These are phyloP conservation scores for Massariosphaeria phaeospora DNA, from an alignment of 495 filamentous ascomycete species.

Conservation along the genomic window DNA sequence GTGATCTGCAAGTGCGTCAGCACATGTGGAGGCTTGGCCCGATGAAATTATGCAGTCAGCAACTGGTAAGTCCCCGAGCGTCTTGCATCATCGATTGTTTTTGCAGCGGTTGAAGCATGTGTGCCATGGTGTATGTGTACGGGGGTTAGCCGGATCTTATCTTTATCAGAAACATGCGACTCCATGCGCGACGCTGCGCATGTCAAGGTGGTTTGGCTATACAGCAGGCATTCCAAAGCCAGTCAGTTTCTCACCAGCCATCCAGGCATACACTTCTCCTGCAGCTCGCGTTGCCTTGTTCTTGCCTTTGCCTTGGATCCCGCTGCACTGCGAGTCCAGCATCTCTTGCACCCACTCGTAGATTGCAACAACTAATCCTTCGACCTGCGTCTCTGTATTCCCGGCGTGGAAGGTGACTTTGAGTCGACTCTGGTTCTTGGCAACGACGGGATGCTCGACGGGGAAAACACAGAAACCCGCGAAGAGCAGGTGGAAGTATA, in stretches of 20 bases:
- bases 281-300: neutral
- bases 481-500: neutral
- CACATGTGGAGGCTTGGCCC: too few relatives aligned
- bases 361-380: neutral
- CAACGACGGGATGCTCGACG: neutral
- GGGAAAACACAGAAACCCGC: neutral
- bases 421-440: neutral
- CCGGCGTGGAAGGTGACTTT: neutral
- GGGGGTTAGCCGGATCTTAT: too few relatives aligned
- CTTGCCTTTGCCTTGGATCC: neutral
- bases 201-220: too few relatives aligned
- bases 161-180: too few relatives aligned
- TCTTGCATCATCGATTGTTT: too few relatives aligned
- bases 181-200: too few relatives aligned
- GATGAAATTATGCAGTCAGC: too few relatives aligned
- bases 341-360: conserved; percentile 2
- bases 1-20: too few relatives aligned
- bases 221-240: neutral
- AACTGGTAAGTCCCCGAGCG: too few relatives aligned
- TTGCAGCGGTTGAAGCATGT: too few relatives aligned
- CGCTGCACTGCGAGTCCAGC: neutral
- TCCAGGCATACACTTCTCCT: neutral
- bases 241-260: neutral
- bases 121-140: too few relatives aligned
- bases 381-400: conserved; percentile 1